These are phyloP conservation scores for Coemansia brasiliensis DNA, from an alignment of 192 early-diverging fungal species.

Conservation along the genomic window DNA sequence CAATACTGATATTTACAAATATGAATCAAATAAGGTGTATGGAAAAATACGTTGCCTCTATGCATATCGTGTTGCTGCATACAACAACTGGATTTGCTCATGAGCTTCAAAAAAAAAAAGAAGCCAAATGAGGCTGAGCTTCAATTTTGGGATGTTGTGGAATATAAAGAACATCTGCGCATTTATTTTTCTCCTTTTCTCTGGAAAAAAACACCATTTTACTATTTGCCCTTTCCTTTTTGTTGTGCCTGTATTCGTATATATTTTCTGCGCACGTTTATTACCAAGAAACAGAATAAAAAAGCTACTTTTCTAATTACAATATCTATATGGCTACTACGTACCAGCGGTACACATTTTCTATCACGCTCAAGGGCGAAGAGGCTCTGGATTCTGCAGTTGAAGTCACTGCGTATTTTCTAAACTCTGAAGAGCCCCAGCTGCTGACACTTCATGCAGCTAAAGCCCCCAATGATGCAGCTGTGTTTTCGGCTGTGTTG, in stretches of 20 bases:
- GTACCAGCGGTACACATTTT: conserved; percentile 22
- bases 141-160: background rate
- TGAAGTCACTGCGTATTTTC: conserved; percentile 25
- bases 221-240: background rate
- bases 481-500: conserved; percentile 13
- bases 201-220: too few species aligned
- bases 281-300: conserved; percentile 1
- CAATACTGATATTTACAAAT: too few species aligned
- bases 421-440: conserved; percentile 13
- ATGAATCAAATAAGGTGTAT: too few species aligned
- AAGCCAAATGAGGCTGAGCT: conserved; percentile 13
- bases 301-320: background rate
- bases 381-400: conserved; percentile 8
- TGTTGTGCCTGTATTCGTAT: background rate
- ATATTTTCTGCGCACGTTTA: background rate
- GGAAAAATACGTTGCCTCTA: too few species aligned
- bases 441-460: conserved; percentile 14
- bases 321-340: conserved; percentile 13
- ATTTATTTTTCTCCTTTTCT: too few species aligned
- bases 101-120: conserved; percentile 1
- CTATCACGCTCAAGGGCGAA: conserved; percentile 11
- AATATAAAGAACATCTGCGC: too few species aligned
- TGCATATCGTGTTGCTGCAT: too few species aligned
- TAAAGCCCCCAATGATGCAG: background rate
- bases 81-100: too few species aligned